Evolutionary conservation across 441 rosid genomes (phyloP), one percentile per base, ranked within the genome.

Genomic region (Flueggea neowawraea): DNA sequence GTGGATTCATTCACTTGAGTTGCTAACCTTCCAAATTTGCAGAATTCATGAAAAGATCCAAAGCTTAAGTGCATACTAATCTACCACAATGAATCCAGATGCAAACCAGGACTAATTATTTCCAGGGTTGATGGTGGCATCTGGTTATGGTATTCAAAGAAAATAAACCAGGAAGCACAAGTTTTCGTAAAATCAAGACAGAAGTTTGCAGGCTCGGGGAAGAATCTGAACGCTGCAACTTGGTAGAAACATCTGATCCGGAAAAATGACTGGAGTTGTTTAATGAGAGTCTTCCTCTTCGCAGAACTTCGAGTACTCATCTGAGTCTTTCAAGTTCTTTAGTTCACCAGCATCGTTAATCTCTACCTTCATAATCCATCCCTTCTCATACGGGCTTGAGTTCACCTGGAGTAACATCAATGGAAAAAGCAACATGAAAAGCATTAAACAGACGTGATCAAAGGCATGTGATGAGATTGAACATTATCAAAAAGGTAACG

Each of bases 221-320:
- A 47, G 50, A 47, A 10, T 47, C n/a, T 47, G 50, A 12, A 14
- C 4, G 14, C 0, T 4, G 12, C 50, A 47, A 47, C 12, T 47
- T 47, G 14, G 14, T 47, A 4, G 50, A 47, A 14, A 11, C n/a
- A 47, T 10, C 14, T 47, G 50, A 47, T 47, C n/a, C 14, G 12
- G 50, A 11, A 14, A 9, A 11, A 0, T 47, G 28, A 22, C 28
- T 22, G 28, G 28, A 22, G 28, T 22, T 22, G 28, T 63, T 85
- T 65, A 92, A 57, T 92, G 94, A n/a, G n/a, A 82, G 39, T 91
- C 96, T 74, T 94, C 98, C 75, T 91, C 93, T 74, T 94, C 96
- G 12, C 96, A 91, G 81, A 87, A 86, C 78, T 89, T 91, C 1
- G 82, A 70, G 75, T 91, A 91, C 62, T 78, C 66, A 7, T 84